Conservation (phyloP, 495 filamentous ascomycete genomes). For the Parachaetomium inaequale region DNA sequence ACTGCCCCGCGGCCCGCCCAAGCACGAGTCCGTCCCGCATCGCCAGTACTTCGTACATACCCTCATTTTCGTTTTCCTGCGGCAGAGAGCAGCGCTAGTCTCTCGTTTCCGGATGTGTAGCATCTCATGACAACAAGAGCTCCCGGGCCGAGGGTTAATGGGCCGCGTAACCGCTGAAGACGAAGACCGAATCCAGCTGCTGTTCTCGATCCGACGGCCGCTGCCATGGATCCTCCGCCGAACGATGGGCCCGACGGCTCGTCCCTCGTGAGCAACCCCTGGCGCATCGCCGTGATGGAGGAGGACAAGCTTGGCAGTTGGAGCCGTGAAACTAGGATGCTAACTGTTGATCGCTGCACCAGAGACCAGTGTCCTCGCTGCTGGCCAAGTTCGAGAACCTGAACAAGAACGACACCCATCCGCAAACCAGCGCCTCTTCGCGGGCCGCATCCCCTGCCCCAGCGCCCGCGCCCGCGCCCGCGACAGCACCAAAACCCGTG, state of each 20-base stretch:
- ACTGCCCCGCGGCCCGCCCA: constrained; percentile 11
- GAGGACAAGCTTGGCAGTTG: background rate
- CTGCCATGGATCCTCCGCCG: constrained; percentile 40
- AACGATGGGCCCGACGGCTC: constrained; percentile 53
- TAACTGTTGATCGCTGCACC: constrained; percentile 25
- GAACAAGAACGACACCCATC: constrained; percentile 49
- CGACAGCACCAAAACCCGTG: constrained; percentile 29
- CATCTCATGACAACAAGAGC: constrained; percentile 25
- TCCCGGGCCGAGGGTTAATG: constrained; percentile 31
- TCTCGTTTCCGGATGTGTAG: constrained; percentile 5
- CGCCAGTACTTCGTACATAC: background rate
- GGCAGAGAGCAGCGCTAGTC: background rate
- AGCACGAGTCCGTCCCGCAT: constrained; percentile 3
- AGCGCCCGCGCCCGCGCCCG: constrained; percentile 9
- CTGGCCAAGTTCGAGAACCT: constrained; percentile 91
- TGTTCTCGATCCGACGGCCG: constrained; percentile 28
- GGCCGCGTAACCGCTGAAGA: constrained; percentile 23
- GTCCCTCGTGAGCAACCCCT: constrained; percentile 50
- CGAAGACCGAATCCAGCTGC: background rate
- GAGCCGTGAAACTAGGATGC: background rate
- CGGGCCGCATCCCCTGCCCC: constrained; percentile 36
- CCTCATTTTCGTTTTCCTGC: constrained; percentile 4
- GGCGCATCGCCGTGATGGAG: background rate
- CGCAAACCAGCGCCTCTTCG: constrained; percentile 30
- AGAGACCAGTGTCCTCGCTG: constrained; percentile 85